Evolutionary conservation across 176 grass and related monocot genomes (phyloP).

Genomic region (Triticum urartu): DNA sequence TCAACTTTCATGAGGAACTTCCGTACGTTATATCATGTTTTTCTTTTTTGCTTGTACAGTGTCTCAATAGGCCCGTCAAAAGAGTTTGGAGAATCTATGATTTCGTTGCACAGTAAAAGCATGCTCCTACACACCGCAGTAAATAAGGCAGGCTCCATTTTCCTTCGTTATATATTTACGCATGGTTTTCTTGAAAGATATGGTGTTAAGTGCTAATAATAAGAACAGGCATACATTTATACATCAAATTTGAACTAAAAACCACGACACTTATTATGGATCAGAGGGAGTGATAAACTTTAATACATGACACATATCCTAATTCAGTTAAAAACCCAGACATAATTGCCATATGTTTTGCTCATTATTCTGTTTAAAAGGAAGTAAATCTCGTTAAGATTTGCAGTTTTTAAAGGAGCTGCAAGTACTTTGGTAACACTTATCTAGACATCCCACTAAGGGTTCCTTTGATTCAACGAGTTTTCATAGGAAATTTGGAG

Average conservation of each 20-base stretch:
- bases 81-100: not conserved
- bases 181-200: slow-evolving; percentile 3
- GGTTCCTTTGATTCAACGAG: too few relatives aligned
- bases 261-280: too few relatives aligned
- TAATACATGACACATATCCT: not conserved
- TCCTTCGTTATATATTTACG: not conserved
- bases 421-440: not conserved
- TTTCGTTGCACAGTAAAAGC: slow-evolving; percentile 13
- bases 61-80: not conserved
- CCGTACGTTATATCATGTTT: not conserved
- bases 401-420: not conserved
- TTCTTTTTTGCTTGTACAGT: not conserved
- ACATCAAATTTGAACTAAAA: too few relatives aligned
- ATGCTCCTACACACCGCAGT: not conserved
- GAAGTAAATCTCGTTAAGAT: not conserved
- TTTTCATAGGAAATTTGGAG: too few relatives aligned
- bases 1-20: not conserved
- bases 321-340: not conserved
- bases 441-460: not conserved
- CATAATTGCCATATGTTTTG: not conserved
- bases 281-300: not conserved
- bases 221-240: not conserved
- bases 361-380: not conserved
- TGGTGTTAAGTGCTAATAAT: not conserved
- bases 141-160: not conserved